Percentiles rank a stretch among this genome's conserved stretches.
Evolutionary conservation across 108 stramenopile genomes (phyloP).

Genomic region (Nitzschia sp.): DNA sequence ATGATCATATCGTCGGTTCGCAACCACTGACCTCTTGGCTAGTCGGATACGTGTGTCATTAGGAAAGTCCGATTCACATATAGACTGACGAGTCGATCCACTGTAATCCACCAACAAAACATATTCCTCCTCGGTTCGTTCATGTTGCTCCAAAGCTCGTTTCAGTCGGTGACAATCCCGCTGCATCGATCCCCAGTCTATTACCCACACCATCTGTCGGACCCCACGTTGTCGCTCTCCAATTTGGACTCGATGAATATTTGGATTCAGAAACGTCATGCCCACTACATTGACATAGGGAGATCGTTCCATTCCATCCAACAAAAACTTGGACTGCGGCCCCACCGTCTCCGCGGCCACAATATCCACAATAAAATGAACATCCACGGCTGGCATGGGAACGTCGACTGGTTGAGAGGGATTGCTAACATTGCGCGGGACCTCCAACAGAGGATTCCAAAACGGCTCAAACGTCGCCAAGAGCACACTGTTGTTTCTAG

Average conservation of each 20-base stretch:
- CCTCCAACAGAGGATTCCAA: not conserved
- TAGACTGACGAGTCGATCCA: constrained; percentile 20
- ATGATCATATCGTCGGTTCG: constrained; percentile 37
- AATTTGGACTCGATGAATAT: constrained; percentile 12
- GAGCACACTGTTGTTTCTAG: not conserved
- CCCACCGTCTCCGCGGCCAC: not conserved
- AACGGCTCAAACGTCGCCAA: not conserved
- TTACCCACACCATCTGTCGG: constrained; percentile 15
- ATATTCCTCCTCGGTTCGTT: not conserved
- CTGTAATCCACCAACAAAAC: constrained; percentile 37
- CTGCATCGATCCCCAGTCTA: constrained; percentile 45
- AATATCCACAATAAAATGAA: constrained; percentile 31
- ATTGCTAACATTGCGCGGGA: not conserved
- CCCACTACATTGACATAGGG: constrained; percentile 9
- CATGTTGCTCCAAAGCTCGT: constrained; percentile 11
- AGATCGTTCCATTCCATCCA: constrained; percentile 30
- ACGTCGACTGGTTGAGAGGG: not conserved
- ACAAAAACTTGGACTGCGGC: constrained; percentile 25
- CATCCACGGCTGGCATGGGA: constrained; percentile 6
- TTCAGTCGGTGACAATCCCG: constrained; percentile 52
- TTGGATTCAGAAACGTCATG: constrained; percentile 22
- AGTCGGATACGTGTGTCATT: constrained; percentile 25
- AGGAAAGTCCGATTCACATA: constrained; percentile 14
- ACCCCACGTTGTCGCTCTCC: not conserved
- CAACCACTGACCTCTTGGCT: constrained; percentile 44